Percentiles rank a stretch among this genome's conserved stretches.
These are phyloP conservation scores for Cercospora citrullina DNA, from an alignment of 2,329 filamentous ascomycete species.

Conservation along the genomic window DNA sequence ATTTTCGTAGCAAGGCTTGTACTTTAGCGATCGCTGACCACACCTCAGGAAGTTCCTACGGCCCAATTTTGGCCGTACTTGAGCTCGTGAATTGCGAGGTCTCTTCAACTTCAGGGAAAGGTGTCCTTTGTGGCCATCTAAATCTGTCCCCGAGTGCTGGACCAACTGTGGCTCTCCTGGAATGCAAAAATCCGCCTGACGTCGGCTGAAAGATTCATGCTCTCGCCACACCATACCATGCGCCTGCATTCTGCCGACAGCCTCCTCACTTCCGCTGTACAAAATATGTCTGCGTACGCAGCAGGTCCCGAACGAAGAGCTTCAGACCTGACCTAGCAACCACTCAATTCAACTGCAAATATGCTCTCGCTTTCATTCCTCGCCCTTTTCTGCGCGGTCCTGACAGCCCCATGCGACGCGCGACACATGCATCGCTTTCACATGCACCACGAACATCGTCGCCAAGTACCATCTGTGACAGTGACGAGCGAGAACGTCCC, in stretches of 20 bases:
- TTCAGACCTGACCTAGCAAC: not conserved
- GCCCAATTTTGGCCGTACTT: not conserved
- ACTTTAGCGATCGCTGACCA: not conserved
- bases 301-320: not conserved
- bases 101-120: not conserved
- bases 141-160: not conserved
- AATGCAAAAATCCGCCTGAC: not conserved
- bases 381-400: conserved; percentile 3
- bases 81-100: not conserved
- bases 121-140: not conserved
- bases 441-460: conserved; percentile 8
- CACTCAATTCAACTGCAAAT: not conserved
- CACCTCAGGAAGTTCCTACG: not conserved
- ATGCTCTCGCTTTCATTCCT: not conserved
- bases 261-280: conserved; percentile 8
- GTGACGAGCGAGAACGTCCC: not conserved
- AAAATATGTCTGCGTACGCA: conserved; percentile 1
- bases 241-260: conserved; percentile 19
- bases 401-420: not conserved
- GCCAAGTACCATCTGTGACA: not conserved
- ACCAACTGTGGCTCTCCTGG: not conserved
- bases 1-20: not conserved
- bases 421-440: conserved; percentile 16
- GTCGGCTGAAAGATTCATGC: conserved; percentile 18
- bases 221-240: conserved; percentile 15